Percentiles rank a stretch among this genome's conserved stretches.
Conservation (phyloP, 192 early-diverging fungal genomes). For the Linnemannia zychae region DNA sequence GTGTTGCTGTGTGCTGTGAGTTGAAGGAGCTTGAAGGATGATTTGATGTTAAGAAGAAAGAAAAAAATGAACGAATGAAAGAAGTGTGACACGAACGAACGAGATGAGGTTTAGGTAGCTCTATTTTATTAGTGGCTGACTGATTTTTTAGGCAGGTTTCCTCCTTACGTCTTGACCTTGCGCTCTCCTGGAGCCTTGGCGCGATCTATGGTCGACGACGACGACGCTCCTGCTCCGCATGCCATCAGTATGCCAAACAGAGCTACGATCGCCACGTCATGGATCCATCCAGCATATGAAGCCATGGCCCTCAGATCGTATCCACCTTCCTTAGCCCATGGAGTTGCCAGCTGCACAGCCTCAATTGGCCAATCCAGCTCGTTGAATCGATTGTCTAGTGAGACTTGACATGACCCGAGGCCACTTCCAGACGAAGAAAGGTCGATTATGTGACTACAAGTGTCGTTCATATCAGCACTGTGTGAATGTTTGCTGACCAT, state of each 20-base stretch:
- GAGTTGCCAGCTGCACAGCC: not conserved
- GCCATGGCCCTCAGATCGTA: not conserved
- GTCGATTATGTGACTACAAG: not conserved
- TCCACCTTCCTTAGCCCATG: not conserved
- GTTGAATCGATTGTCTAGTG: not conserved
- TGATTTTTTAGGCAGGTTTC: not conserved
- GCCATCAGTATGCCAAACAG: conserved; percentile 17
- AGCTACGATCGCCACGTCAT: conserved; percentile 15
- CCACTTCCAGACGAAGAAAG: not conserved
- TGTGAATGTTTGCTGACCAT: not conserved
- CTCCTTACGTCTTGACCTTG: not conserved
- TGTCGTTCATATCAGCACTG: not conserved
- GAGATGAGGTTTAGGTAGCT: not conserved
- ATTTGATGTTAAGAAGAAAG: not conserved
- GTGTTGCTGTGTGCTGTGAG: not conserved
- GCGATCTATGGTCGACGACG: not conserved
- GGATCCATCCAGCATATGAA: conserved; percentile 19
- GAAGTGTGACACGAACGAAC: not conserved
- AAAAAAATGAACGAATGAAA: not conserved
- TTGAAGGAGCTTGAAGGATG: not conserved
- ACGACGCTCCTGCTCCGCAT: conserved; percentile 17
- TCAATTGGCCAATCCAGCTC: conserved; percentile 29
- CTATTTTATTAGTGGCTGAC: not conserved
- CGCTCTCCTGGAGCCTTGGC: not conserved
- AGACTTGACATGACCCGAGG: not conserved